Conservation (phyloP, 1,139 yeast species). For the Zhuliangozyma blackwelliae region DNA sequence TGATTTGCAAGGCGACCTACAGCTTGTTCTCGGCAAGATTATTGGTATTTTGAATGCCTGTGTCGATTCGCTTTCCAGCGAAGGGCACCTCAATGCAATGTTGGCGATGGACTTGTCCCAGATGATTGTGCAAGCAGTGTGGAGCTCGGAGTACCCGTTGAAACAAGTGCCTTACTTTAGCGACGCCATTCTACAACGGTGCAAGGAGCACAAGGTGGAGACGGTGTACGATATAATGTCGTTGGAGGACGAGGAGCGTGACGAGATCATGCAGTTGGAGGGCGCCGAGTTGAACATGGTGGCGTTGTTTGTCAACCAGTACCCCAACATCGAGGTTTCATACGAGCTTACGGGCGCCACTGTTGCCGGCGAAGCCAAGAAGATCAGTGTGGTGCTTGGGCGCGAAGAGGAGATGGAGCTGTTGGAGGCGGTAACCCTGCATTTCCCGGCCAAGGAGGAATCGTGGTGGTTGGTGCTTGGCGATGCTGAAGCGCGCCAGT, state of each 20-base stretch:
- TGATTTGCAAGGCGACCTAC: slow-evolving; percentile 59
- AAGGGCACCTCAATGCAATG: slow-evolving; percentile 75
- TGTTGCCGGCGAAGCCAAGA: slow-evolving; percentile 40
- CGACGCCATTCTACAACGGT: slow-evolving; percentile 52
- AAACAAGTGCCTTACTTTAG: slow-evolving; percentile 74
- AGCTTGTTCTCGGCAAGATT: slow-evolving; percentile 44
- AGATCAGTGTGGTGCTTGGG: slow-evolving; percentile 50
- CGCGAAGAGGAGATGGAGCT: slow-evolving; percentile 80
- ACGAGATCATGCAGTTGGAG: slow-evolving; percentile 52
- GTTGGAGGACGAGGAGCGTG: slow-evolving; percentile 76
- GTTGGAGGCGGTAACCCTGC: slow-evolving; percentile 51
- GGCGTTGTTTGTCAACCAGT: slow-evolving; percentile 84
- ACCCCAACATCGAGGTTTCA: slow-evolving; percentile 77
- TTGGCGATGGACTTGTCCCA: slow-evolving; percentile 86
- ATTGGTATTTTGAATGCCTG: slow-evolving; percentile 58
- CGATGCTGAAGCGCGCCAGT: slow-evolving; percentile 50
- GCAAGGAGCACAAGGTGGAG: slow-evolving; percentile 53
- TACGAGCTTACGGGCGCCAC: slow-evolving; percentile 41
- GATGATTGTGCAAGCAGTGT: slow-evolving; percentile 81
- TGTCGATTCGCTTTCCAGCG: slow-evolving; percentile 74
- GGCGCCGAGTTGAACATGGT: slow-evolving; percentile 53
- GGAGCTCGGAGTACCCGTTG: slow-evolving; percentile 79
- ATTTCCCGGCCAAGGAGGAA: slow-evolving; percentile 53
- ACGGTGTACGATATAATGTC: slow-evolving; percentile 84
- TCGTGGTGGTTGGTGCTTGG: slow-evolving; percentile 90